phyloP scores from a whole-genome alignment of 768 basidiomycete species.

The Neoboletus brunneissimus region DNA sequence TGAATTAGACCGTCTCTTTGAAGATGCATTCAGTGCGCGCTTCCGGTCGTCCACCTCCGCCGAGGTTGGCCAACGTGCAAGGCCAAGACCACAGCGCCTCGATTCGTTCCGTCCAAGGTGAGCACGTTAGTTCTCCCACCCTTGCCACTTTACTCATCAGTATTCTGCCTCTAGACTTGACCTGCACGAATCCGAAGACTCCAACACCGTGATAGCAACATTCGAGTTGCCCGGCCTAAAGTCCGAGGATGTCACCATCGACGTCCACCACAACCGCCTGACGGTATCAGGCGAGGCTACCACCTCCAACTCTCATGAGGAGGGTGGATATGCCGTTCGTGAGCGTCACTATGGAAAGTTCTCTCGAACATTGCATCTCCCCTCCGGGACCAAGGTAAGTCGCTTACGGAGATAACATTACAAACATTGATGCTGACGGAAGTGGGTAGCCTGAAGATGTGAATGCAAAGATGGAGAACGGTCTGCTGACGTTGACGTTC shows the following conservation, averaged over 20 bases:
- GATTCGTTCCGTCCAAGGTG: slow-evolving; percentile 21
- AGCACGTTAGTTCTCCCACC: accelerated
- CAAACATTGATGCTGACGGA: neutral
- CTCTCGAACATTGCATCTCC: slow-evolving; percentile 42
- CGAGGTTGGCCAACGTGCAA: neutral
- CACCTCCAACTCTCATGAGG: slow-evolving; percentile 32
- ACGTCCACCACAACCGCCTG: slow-evolving; percentile 40
- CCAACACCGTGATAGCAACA: slow-evolving; percentile 40
- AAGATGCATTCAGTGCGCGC: slow-evolving; percentile 4
- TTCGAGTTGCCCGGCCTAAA: slow-evolving; percentile 54
- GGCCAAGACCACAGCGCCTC: neutral
- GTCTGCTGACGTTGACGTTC: slow-evolving; percentile 45
- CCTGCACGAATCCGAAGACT: slow-evolving; percentile 40
- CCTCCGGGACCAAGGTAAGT: slow-evolving; percentile 42
- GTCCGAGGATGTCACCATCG: slow-evolving; percentile 47
- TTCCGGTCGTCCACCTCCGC: neutral
- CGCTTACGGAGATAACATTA: too few relatives aligned
- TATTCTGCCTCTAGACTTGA: slow-evolving; percentile 36
- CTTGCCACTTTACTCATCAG: neutral
- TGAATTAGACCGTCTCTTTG: neutral
- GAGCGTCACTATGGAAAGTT: slow-evolving; percentile 46
- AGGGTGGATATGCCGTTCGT: slow-evolving; percentile 40
- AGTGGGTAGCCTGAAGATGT: slow-evolving; percentile 39
- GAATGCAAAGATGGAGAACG: slow-evolving; percentile 45
- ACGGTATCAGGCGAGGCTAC: slow-evolving; percentile 47